Base-by-base conservation (phyloP, 306 rosid genomes). In the Mimosa bimucronata region DNA sequence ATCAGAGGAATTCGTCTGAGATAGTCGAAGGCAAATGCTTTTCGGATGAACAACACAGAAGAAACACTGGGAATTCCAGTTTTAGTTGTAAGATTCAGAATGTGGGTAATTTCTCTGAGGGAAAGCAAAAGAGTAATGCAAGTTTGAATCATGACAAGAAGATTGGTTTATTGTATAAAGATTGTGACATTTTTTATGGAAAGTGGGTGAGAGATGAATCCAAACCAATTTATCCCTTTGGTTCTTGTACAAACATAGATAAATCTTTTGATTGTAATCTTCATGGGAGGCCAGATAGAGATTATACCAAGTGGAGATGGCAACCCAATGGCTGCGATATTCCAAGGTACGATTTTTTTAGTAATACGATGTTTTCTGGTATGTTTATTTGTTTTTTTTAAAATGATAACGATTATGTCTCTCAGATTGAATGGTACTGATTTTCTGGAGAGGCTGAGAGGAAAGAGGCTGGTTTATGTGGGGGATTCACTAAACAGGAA, bases 401-500 rank as follows among this genome's bases (percentile, higher is more conserved):
- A 77, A 29, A 73, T 76, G 73, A 10, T 41, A 25, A 67, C 71
- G 30, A 19, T 70, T 30, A 23, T 81, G 72, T 81, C 62, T 66
- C 55, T 69, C 91, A 94, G 98, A 73, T 84, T 93, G 76, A 96
- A 93, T 85, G 97, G 94, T 29, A 93, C 92, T 62, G 92, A 91
- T 87, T 96, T 93, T 87, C 89, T 96, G 85, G 92, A 88, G 85
- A 84, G 84, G 64, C 82, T 96, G 86, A 86, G 92, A 53, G 97
- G 97, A 58, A 85, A 87, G 86, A 89, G 29, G 83, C 72, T 93
- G 82, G 97, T 87, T 66, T 96, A 90, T 81, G 98, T 96, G 70
- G 99, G 99, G 58, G 99, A 96, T 82, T 96, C 99, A 65, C 85
- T 96, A 81, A 93, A 90, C 82, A 87, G 99, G 79, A 93, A 93